A percentile compares a stretch with the other conserved stretches of the same genome.
Evolutionary conservation across 2,329 filamentous ascomycete species (phyloP).

Genomic region (Diaporthe batatas): DNA sequence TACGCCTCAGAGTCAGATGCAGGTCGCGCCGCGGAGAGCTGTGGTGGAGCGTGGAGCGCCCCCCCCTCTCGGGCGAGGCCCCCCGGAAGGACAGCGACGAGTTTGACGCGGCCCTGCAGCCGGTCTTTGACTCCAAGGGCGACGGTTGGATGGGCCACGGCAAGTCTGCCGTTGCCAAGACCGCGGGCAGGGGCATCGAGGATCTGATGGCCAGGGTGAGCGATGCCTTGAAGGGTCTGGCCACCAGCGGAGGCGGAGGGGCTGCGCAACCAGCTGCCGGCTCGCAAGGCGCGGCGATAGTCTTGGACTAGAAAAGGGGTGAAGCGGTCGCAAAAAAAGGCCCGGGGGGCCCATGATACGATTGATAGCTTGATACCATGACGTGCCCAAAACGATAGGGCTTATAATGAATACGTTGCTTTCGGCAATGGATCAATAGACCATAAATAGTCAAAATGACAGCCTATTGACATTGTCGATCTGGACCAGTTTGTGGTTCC

Average conservation of each 20-base stretch:
- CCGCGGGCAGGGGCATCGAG: conserved; percentile 58
- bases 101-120: conserved; percentile 56
- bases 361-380: conserved; percentile 42
- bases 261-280: conserved; percentile 17
- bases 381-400: conserved; percentile 15
- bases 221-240: conserved; percentile 57
- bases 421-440: conserved; percentile 15
- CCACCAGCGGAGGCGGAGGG: conserved; percentile 1
- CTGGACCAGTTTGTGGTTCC: not conserved
- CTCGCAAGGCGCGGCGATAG: conserved; percentile 39
- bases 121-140: conserved; percentile 61
- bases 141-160: conserved; percentile 62
- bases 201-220: conserved; percentile 62
- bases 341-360: conserved; percentile 5
- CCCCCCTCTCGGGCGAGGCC: conserved; percentile 43
- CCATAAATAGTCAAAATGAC: conserved; percentile 16
- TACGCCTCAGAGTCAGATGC: conserved; percentile 68
- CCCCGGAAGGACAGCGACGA: conserved; percentile 50
- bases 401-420: conserved; percentile 39
- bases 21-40: conserved; percentile 60
- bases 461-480: not conserved
- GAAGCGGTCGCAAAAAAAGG: no score
- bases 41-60: conserved; percentile 65
- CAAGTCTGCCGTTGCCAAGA: conserved; percentile 60
- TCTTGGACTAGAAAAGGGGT: conserved; percentile 35